Percentiles rank a stretch among this genome's conserved stretches.
Evolutionary conservation across 2,329 filamentous ascomycete species (phyloP).

Genomic region (Pseudogymnoascus sp.): DNA sequence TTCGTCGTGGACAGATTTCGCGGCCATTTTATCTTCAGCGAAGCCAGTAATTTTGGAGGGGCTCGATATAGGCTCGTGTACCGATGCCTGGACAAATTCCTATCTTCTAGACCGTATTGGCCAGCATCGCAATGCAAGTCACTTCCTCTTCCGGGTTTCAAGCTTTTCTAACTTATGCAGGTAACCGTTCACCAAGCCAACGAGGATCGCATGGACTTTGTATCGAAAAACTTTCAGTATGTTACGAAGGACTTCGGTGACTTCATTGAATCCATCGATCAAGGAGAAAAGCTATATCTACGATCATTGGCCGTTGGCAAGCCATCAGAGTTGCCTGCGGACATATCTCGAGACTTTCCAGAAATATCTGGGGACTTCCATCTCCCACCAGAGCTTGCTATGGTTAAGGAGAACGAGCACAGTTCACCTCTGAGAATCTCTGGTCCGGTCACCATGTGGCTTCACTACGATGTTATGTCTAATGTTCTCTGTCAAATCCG

Average conservation of each 20-base stretch:
- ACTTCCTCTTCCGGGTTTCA: background rate
- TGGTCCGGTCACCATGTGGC: slow-evolving; percentile 76
- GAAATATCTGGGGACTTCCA: slow-evolving; percentile 60
- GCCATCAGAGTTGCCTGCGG: slow-evolving; percentile 63
- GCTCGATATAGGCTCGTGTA: slow-evolving; percentile 60
- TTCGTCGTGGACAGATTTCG: slow-evolving; percentile 48
- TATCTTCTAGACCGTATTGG: slow-evolving; percentile 61
- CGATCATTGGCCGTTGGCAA: slow-evolving; percentile 64
- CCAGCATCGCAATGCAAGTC: slow-evolving; percentile 47
- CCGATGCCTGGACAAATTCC: slow-evolving; percentile 56
- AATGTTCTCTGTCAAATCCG: slow-evolving; percentile 76
- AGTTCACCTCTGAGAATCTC: slow-evolving; percentile 75
- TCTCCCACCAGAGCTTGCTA: slow-evolving; percentile 53
- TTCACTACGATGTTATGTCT: slow-evolving; percentile 87
- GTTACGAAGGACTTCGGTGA: slow-evolving; percentile 56
- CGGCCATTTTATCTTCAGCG: slow-evolving; percentile 46
- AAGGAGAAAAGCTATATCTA: slow-evolving; percentile 64
- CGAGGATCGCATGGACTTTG: slow-evolving; percentile 67
- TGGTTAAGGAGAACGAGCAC: slow-evolving; percentile 57
- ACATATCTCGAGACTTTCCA: slow-evolving; percentile 64
- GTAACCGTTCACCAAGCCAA: slow-evolving; percentile 67
- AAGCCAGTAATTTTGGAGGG: slow-evolving; percentile 59
- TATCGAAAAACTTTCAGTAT: slow-evolving; percentile 75
- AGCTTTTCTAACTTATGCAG: slow-evolving; percentile 31
- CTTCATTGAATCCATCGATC: slow-evolving; percentile 54